Conservation (phyloP, 192 early-diverging fungal genomes). For the Mortierella claussenii region DNA sequence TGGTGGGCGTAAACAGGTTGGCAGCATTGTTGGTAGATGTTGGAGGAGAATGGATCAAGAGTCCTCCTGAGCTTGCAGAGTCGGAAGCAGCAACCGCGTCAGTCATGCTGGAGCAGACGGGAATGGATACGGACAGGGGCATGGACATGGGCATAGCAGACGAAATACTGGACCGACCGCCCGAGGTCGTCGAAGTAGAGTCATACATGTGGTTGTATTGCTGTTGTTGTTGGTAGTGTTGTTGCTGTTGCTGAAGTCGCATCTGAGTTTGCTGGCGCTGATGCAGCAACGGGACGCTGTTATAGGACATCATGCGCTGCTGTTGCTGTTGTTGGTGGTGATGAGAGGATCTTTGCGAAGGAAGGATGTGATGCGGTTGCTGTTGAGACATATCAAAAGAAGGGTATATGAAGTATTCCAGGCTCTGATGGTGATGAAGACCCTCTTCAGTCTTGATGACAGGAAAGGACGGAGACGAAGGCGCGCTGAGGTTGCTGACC, state of each 20-base stretch:
- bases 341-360: slow-evolving; percentile 30
- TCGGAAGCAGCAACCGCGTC: too few species aligned
- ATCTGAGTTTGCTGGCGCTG: slow-evolving; percentile 25
- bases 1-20: slow-evolving; percentile 12
- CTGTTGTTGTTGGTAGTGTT: slow-evolving; percentile 3
- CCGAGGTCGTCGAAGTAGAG: slow-evolving; percentile 8
- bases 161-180: slow-evolving; percentile 19
- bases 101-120: slow-evolving; percentile 15
- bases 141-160: slow-evolving; percentile 39
- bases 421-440: not conserved
- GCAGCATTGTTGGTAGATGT: not conserved
- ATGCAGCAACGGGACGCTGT: slow-evolving; percentile 24
- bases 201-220: slow-evolving; percentile 31
- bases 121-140: slow-evolving; percentile 23
- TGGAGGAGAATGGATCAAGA: slow-evolving; percentile 7
- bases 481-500: slow-evolving; percentile 15
- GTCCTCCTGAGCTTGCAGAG: slow-evolving; percentile 1
- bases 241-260: slow-evolving; percentile 33
- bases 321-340: slow-evolving; percentile 3
- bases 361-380: slow-evolving; percentile 18
- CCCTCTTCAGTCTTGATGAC: slow-evolving; percentile 34
- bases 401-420: slow-evolving; percentile 26
- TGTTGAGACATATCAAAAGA: slow-evolving; percentile 24
- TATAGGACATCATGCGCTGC: slow-evolving; percentile 27
- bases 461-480: slow-evolving; percentile 29